These are phyloP conservation scores for Inga oerstediana DNA, from an alignment of 306 rosid species.

Conservation along the genomic window DNA sequence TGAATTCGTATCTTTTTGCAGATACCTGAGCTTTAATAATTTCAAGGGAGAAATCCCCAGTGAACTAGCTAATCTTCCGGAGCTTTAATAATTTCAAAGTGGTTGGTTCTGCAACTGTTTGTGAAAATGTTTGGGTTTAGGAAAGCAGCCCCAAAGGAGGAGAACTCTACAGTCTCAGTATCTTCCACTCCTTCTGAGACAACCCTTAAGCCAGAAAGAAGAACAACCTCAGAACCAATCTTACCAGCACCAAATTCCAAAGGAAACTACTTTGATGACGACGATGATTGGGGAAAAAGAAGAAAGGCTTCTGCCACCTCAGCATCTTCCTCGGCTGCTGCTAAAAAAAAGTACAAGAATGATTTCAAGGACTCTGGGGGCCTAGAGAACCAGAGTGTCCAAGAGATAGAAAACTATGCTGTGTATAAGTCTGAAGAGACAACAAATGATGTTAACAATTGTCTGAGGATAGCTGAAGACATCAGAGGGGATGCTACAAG, in stretches of 20 bases:
- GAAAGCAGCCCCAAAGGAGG: slow-evolving; percentile 53
- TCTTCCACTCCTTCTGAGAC: slow-evolving; percentile 41
- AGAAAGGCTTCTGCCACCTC: slow-evolving; percentile 47
- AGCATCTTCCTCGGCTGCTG: slow-evolving; percentile 33
- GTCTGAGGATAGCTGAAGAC: slow-evolving; percentile 82
- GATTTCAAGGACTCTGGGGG: slow-evolving; percentile 66
- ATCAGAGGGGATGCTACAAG: slow-evolving; percentile 76
- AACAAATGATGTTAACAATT: slow-evolving; percentile 67
- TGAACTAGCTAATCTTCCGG: slow-evolving; percentile 93
- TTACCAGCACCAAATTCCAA: slow-evolving; percentile 45
- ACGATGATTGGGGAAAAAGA: slow-evolving; percentile 27
- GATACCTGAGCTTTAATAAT: slow-evolving; percentile 94
- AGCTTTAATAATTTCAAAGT: slow-evolving; percentile 38
- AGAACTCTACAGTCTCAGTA: slow-evolving; percentile 27
- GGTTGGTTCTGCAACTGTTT: neutral
- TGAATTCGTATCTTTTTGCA: slow-evolving; percentile 33
- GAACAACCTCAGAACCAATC: slow-evolving; percentile 75
- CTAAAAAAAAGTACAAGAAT: slow-evolving; percentile 50
- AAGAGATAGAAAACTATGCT: slow-evolving; percentile 80
- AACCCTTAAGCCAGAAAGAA: slow-evolving; percentile 44
- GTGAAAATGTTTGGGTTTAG: slow-evolving; percentile 64
- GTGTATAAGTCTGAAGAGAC: slow-evolving; percentile 78
- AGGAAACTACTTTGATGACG: slow-evolving; percentile 40
- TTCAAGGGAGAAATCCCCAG: slow-evolving; percentile 96
- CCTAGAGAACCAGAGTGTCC: slow-evolving; percentile 71